Evolutionary conservation across 2,329 filamentous ascomycete species (phyloP).

Genomic region (Aspergillus arachidicola): DNA sequence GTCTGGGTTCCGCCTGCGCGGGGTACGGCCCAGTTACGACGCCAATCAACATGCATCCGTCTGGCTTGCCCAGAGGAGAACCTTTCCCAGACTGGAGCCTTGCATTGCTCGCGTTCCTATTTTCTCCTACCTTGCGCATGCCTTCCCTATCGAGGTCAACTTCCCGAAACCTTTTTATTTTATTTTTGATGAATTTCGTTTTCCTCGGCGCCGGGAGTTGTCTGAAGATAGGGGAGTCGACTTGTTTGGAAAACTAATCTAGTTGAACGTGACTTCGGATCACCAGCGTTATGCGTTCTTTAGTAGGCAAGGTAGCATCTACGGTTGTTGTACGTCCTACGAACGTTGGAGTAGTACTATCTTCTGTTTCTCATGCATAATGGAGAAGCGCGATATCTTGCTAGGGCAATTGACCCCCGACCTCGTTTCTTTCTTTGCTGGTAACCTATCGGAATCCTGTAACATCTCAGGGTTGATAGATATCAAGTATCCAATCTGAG

Average conservation of each 20-base stretch:
- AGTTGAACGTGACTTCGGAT: background rate
- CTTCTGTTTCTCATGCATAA: background rate
- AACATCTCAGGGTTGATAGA: background rate
- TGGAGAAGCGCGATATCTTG: constrained; percentile 3
- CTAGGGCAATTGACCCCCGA: background rate
- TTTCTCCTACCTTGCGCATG: constrained; percentile 22
- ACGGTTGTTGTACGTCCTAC: background rate
- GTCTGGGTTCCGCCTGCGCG: constrained; percentile 32
- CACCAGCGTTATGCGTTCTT: constrained; percentile 1
- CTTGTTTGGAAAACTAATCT: no score
- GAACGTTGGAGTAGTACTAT: background rate
- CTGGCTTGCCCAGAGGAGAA: constrained; percentile 17
- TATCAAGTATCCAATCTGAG: background rate
- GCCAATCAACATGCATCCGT: constrained; percentile 28
- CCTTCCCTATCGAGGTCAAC: constrained; percentile 19
- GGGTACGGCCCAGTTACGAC: constrained; percentile 24
- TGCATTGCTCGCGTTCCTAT: constrained; percentile 29
- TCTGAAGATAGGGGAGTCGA: background rate
- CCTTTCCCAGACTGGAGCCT: constrained; percentile 33
- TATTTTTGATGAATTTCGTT: background rate
- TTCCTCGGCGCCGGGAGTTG: background rate
- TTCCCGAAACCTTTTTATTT: constrained; percentile 11
- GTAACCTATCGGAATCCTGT: constrained; percentile 5
- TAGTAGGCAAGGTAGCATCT: constrained; percentile 1
- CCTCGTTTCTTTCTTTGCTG: background rate